Evolutionary conservation across 2,329 filamentous ascomycete species (phyloP), one percentile per base, ranked within the genome.

Genomic region (Monilinia vaccinii-corymbosi): DNA sequence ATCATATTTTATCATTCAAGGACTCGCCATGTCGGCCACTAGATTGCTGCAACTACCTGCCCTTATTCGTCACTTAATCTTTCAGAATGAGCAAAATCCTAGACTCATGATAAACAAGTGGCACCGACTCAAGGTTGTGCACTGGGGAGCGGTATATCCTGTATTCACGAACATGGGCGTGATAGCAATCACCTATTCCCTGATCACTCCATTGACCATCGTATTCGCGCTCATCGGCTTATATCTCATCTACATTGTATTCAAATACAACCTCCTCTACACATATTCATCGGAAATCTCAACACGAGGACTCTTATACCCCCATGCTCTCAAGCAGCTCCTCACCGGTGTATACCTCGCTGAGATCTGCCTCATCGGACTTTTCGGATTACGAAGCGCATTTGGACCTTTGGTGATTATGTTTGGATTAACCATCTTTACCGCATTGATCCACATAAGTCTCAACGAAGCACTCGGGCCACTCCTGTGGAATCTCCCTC

Each of bases 1-100:
- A 10, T 82, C 81, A 0, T 88, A 88, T 70, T 85, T 88, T 62
- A 78, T 88, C 42, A 74, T 88, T 2, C 84, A 88, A 68, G 85
- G 84, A 2, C 73, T 88, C 60, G 83, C 80, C 2, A 82, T 85
- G 69, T 82, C 82, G 40, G 77, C 83, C 2, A 78, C 79, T 55
- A 78, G 81, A 21, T 71, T 88, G 14, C 72, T 87, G 31, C 82
- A 84, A 64, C 77, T 87, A 44, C 75, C 73, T 14, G 82, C 82
- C 21, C 71, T 88, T 28, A 73, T 86, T 36, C 65, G 84, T 5
- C 81, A 80, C 67, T 76, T 81, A 52, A 68, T 86, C 2, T 75
- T 83, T 50, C 80, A 76, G 62, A 68, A 86, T 28, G 74, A 86
- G 38, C 81, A 85, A 62, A 87, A 84, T 1, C 85, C 85, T 3